Conservation (phyloP, 306 rosid genomes). For the Vigna radiata region DNA sequence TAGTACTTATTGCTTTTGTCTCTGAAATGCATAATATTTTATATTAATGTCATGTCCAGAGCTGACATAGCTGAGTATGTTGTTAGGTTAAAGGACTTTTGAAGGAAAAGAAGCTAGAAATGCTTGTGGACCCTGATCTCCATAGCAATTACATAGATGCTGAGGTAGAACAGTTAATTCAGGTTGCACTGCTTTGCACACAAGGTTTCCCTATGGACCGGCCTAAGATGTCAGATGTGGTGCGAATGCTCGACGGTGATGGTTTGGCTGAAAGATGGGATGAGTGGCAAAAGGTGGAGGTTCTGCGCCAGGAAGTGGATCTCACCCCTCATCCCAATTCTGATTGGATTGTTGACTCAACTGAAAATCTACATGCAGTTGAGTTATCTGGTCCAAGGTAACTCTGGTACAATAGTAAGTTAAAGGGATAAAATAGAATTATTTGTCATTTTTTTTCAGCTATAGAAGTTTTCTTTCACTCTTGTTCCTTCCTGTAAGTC, state of each 20-base stretch:
- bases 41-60: not conserved
- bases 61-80: constrained; percentile 41
- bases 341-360: constrained; percentile 96
- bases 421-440: not conserved
- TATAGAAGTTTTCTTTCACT: constrained; percentile 48
- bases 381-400: constrained; percentile 99
- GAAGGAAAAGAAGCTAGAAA: constrained; percentile 88
- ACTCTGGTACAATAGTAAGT: constrained; percentile 55
- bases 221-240: constrained; percentile 98
- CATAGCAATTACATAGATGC: constrained; percentile 76
- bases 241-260: constrained; percentile 96
- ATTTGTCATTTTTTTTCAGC: constrained; percentile 58
- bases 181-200: constrained; percentile 95
- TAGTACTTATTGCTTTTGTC: not conserved
- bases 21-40: not conserved
- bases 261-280: constrained; percentile 99
- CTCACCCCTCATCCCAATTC: constrained; percentile 92
- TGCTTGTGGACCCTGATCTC: constrained; percentile 96
- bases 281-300: constrained; percentile 96
- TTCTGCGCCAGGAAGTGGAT: constrained; percentile 91
- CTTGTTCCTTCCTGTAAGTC: constrained; percentile 50
- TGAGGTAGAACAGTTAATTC: constrained; percentile 96
- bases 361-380: constrained; percentile 94
- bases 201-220: constrained; percentile 97
- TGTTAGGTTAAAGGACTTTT: constrained; percentile 88